phyloP scores from a whole-genome alignment of 371 early-diverging fungal genomes.

The Blyttiomyces sp. region DNA sequence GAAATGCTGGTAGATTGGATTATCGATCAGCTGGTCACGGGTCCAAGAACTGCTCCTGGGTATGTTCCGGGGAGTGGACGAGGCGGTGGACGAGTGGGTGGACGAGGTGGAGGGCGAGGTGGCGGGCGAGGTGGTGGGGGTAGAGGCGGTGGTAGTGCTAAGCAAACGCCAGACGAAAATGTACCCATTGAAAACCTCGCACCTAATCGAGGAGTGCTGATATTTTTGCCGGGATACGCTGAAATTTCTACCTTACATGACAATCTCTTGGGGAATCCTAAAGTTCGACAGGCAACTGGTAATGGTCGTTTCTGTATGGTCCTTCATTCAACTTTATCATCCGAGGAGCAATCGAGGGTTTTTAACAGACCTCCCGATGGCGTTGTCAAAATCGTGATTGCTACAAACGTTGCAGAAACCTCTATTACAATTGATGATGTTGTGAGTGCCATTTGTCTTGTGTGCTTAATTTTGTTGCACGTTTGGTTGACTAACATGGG shows the following conservation, averaged over 20 bases:
- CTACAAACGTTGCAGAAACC: slow-evolving; percentile 64
- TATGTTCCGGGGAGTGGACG: background rate
- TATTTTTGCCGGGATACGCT: slow-evolving; percentile 38
- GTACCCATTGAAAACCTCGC: background rate
- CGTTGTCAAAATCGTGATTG: slow-evolving; percentile 47
- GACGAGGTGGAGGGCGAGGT: slow-evolving; percentile 7
- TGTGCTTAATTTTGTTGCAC: background rate
- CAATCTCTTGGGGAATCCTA: slow-evolving; percentile 17
- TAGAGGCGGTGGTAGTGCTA: background rate
- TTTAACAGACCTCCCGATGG: slow-evolving; percentile 33
- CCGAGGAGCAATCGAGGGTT: slow-evolving; percentile 38
- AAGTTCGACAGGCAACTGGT: slow-evolving; percentile 23
- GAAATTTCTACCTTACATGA: slow-evolving; percentile 36
- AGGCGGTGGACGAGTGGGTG: background rate
- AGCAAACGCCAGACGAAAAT: too few species aligned
- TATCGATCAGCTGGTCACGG: slow-evolving; percentile 19
- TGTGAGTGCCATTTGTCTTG: slow-evolving; percentile 15
- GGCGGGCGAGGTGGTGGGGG: slow-evolving; percentile 1
- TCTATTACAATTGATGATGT: slow-evolving; percentile 70
- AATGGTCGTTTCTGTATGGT: slow-evolving; percentile 28
- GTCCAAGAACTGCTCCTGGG: background rate
- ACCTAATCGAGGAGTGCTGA: slow-evolving; percentile 32
- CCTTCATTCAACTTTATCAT: slow-evolving; percentile 36
- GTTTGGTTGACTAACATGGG: too few species aligned
- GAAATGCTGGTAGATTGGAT: slow-evolving; percentile 36